Percentiles rank a stretch among this genome's conserved stretches.
Conservation (phyloP, 495 filamentous ascomycete species). For the Margaritispora aquatica region DNA sequence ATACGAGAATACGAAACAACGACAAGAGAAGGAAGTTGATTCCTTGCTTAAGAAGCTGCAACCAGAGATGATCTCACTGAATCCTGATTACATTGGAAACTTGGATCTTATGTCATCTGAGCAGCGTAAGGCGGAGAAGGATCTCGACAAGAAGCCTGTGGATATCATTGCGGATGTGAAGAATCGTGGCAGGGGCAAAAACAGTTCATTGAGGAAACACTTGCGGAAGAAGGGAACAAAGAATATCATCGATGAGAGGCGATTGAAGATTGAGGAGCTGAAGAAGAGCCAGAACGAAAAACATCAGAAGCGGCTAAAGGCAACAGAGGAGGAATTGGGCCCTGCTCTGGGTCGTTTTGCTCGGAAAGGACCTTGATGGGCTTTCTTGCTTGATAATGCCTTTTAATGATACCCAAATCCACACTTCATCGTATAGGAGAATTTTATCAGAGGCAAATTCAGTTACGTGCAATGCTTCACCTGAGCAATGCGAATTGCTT, state of each 20-base stretch:
- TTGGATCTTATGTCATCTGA: constrained; percentile 71
- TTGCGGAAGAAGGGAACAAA: constrained; percentile 80
- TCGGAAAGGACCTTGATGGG: constrained; percentile 29
- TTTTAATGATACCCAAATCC: neutral
- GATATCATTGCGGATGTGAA: constrained; percentile 60
- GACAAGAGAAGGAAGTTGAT: constrained; percentile 89
- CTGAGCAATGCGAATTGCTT: too few species aligned
- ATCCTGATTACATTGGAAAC: constrained; percentile 84
- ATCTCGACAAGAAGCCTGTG: constrained; percentile 66
- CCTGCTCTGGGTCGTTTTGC: constrained; percentile 68
- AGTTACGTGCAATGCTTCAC: too few species aligned
- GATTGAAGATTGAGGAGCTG: constrained; percentile 59
- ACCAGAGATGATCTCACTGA: constrained; percentile 93
- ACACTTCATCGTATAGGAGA: too few species aligned
- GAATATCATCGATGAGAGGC: constrained; percentile 90
- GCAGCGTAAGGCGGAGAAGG: constrained; percentile 64
- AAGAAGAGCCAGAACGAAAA: constrained; percentile 57
- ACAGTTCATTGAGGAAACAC: constrained; percentile 77
- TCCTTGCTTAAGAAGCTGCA: constrained; percentile 85
- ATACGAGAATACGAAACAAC: constrained; percentile 90
- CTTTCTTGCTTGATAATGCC: neutral
- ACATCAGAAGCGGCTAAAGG: constrained; percentile 57
- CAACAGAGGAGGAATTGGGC: constrained; percentile 55
- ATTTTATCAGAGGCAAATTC: too few species aligned
- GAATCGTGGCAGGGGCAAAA: constrained; percentile 84